Evolutionary conservation across 106 monocot species (phyloP).

Genomic region (Triglochin maritima): DNA sequence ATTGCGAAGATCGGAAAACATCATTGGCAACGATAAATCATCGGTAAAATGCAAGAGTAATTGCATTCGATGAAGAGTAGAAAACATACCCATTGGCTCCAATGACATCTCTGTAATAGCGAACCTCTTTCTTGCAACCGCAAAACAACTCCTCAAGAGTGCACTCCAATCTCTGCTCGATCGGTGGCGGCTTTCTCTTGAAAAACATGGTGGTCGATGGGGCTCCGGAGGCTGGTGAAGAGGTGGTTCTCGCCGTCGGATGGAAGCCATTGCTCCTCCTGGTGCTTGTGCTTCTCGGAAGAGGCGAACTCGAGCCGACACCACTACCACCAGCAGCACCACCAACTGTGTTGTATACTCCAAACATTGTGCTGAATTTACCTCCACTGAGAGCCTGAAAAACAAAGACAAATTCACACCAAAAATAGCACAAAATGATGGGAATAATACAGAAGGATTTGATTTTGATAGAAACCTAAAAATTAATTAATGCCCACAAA

Average conservation of each 20-base stretch:
- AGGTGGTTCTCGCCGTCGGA: not conserved
- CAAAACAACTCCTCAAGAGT: constrained; percentile 25
- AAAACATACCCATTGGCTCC: constrained; percentile 10
- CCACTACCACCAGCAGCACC: not conserved
- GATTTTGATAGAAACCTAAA: no score
- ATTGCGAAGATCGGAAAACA: not conserved
- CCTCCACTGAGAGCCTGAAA: not conserved
- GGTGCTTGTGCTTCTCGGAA: constrained; percentile 10
- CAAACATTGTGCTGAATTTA: not conserved
- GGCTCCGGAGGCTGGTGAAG: not conserved
- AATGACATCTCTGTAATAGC: constrained; percentile 15
- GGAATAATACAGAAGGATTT: no score
- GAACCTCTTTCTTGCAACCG: constrained; percentile 27
- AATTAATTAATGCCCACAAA: no score
- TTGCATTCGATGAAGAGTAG: not conserved
- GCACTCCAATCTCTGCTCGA: constrained; percentile 24
- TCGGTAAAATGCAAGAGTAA: not conserved
- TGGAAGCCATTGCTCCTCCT: constrained; percentile 1
- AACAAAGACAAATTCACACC: not conserved
- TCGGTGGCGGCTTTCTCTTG: constrained; percentile 22
- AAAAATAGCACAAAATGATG: not conserved
- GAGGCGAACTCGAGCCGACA: not conserved
- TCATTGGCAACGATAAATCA: not conserved
- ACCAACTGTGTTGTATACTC: not conserved
- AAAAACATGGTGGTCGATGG: constrained; percentile 7